Conservation (phyloP, 495 filamentous ascomycete species). For the Lepraria neglecta region DNA sequence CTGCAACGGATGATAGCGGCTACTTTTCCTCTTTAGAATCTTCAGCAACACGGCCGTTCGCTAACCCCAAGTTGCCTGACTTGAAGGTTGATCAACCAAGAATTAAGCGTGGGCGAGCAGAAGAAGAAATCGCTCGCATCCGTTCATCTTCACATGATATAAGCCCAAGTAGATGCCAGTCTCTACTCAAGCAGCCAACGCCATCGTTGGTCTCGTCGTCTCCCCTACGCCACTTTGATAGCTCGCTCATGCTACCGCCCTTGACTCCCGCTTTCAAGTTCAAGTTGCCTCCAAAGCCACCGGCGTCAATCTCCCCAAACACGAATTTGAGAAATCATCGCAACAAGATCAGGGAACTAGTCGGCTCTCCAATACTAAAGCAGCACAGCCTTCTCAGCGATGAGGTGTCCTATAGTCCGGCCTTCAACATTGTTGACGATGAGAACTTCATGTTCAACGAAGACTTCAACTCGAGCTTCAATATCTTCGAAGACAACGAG, state of each 20-base stretch:
- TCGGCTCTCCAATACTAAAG: constrained; percentile 72
- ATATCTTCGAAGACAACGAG: constrained; percentile 64
- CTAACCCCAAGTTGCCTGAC: constrained; percentile 62
- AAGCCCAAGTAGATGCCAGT: constrained; percentile 65
- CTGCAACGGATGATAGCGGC: constrained; percentile 85
- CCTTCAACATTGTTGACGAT: constrained; percentile 52
- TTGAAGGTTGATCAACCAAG: constrained; percentile 63
- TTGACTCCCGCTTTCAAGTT: constrained; percentile 84
- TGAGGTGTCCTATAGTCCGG: constrained; percentile 69
- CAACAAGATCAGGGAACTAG: constrained; percentile 74
- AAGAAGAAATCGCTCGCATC: constrained; percentile 92
- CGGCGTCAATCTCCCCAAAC: constrained; percentile 84
- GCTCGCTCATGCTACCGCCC: constrained; percentile 64
- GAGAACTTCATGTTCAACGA: constrained; percentile 39
- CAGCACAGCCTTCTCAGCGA: constrained; percentile 59
- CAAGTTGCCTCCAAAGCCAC: constrained; percentile 71
- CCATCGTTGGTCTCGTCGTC: constrained; percentile 50
- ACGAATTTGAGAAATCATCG: constrained; percentile 92
- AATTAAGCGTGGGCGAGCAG: constrained; percentile 81
- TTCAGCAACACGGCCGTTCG: constrained; percentile 68
- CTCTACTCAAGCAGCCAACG: constrained; percentile 40
- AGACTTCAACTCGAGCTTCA: constrained; percentile 53
- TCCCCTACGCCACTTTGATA: constrained; percentile 49
- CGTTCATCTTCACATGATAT: constrained; percentile 83
- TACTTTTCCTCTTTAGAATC: constrained; percentile 98